Conservation (phyloP, 148 eudicot species). For the Arctostaphylos glauca region DNA sequence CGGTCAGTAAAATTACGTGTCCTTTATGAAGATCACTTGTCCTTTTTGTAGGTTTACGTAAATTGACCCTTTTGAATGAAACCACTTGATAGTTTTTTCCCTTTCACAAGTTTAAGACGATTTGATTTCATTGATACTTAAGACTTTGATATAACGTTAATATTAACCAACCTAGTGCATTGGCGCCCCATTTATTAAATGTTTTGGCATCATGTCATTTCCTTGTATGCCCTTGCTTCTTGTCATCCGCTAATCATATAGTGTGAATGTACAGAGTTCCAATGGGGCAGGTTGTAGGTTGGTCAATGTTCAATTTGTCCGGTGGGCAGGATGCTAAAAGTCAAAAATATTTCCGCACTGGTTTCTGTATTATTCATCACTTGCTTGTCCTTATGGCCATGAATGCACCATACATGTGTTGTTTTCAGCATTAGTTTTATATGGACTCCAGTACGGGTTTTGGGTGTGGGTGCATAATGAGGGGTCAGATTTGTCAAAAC, state of each 20-base stretch:
- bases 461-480: not conserved
- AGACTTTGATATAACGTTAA: not conserved
- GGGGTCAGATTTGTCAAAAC: not conserved
- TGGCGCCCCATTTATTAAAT: not conserved
- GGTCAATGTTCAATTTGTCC: not conserved
- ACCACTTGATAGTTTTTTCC: not conserved
- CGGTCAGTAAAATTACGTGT: conserved; percentile 45
- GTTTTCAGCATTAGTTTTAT: not conserved
- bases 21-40: not conserved
- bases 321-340: not conserved
- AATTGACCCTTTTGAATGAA: not conserved
- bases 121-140: conserved; percentile 1
- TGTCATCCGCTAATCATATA: not conserved
- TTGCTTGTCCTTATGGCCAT: not conserved
- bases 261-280: not conserved
- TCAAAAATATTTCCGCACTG: not conserved
- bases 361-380: not conserved
- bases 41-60: not conserved
- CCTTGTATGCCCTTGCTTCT: not conserved
- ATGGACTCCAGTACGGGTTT: not conserved
- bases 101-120: not conserved
- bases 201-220: not conserved
- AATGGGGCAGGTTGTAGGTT: not conserved
- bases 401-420: not conserved
- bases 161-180: not conserved